These are phyloP conservation scores for Tylopilus rubrobrunneus DNA, from an alignment of 768 basidiomycete genomes.

Conservation along the genomic window DNA sequence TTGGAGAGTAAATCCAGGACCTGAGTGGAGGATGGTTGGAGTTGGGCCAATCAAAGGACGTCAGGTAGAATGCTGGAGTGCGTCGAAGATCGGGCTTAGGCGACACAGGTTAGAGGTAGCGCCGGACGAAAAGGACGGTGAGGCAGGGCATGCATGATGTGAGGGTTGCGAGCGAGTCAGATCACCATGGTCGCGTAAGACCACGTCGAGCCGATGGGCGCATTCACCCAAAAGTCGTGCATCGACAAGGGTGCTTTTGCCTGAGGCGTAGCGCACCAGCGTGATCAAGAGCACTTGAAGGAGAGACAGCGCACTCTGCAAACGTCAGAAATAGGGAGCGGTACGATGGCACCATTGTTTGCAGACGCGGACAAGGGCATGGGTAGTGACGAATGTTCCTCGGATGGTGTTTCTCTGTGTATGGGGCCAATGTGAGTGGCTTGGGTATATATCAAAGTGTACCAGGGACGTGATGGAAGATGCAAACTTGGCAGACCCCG, in stretches of 20 bases:
- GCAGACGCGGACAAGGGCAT: slow-evolving; percentile 27
- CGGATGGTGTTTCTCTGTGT: slow-evolving; percentile 9
- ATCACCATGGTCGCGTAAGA: slow-evolving; percentile 14
- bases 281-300: slow-evolving; percentile 10
- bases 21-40: neutral
- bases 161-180: slow-evolving; percentile 5
- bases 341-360: slow-evolving; percentile 28
- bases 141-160: slow-evolving; percentile 13
- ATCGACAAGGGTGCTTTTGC: slow-evolving; percentile 9
- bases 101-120: no score
- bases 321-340: slow-evolving; percentile 21
- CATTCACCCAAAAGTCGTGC: slow-evolving; percentile 18
- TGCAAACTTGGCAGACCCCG: slow-evolving; percentile 9
- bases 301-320: slow-evolving; percentile 13
- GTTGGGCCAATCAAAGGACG: slow-evolving; percentile 17
- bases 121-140: neutral
- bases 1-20: neutral
- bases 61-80: slow-evolving; percentile 13
- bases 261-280: slow-evolving; percentile 8
- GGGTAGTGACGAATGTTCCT: slow-evolving; percentile 23
- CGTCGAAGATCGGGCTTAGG: slow-evolving; percentile 7
- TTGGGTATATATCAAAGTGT: slow-evolving; percentile 17
- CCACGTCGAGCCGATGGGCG: slow-evolving; percentile 25
- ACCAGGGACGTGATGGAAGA: slow-evolving; percentile 22
- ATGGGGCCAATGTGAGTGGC: slow-evolving; percentile 8